Percentiles rank a stretch among this genome's conserved stretches.
phyloP scores from a whole-genome alignment of 352 stramenopile genomes.

The Phytopythium boreale region DNA sequence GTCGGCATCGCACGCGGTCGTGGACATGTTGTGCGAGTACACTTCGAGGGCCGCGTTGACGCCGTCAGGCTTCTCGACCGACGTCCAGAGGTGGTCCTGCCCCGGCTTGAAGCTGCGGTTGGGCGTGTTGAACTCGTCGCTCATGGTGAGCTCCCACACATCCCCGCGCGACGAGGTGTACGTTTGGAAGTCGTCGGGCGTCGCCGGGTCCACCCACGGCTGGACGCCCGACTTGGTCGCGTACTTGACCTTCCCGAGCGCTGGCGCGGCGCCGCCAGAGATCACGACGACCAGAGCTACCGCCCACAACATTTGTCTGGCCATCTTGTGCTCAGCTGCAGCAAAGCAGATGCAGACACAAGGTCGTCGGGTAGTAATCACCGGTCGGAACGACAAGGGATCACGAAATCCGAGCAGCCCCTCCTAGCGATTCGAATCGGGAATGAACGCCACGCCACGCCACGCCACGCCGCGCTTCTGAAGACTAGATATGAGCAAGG shows the following conservation, averaged over 20 bases:
- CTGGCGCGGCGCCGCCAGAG: not conserved
- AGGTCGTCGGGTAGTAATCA: no score
- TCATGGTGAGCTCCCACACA: constrained; percentile 61
- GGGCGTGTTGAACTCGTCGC: constrained; percentile 58
- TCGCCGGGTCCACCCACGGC: constrained; percentile 36
- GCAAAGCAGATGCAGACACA: no score
- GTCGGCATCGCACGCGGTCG: constrained; percentile 27
- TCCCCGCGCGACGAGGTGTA: constrained; percentile 47
- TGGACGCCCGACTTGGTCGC: constrained; percentile 31
- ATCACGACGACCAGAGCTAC: constrained; percentile 74
- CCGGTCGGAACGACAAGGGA: no score
- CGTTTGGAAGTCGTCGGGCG: constrained; percentile 20
- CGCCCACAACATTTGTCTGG: not conserved
- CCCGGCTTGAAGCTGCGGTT: constrained; percentile 80
- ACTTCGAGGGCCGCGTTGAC: constrained; percentile 88
- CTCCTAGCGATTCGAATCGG: no score
- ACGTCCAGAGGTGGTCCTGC: constrained; percentile 90
- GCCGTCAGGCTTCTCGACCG: constrained; percentile 42
- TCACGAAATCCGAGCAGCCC: no score
- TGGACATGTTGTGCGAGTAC: constrained; percentile 86
- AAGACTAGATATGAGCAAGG: no score
- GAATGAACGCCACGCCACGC: no score
- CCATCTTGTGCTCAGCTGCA: no score
- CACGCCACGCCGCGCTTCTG: no score
- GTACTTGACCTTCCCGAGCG: constrained; percentile 81